A percentile compares a stretch with the other conserved stretches of the same genome.
Evolutionary conservation across 2,329 filamentous ascomycete species (phyloP).

Genomic region (Ceratocystis harringtonii): DNA sequence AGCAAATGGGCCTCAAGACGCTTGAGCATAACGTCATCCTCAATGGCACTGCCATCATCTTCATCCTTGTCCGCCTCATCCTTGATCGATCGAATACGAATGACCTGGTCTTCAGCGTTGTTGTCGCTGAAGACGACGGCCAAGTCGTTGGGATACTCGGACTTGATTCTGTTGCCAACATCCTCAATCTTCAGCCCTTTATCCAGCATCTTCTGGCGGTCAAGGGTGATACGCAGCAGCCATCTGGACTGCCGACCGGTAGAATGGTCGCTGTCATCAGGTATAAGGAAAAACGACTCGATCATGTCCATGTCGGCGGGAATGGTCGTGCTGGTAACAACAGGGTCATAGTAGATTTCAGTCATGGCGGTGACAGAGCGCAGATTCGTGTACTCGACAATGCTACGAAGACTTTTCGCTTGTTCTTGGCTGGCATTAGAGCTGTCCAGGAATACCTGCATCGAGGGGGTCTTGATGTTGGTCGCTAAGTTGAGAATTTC

Average conservation of each 20-base stretch:
- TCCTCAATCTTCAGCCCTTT: conserved; percentile 86
- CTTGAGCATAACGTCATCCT: conserved; percentile 88
- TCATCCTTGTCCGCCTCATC: conserved; percentile 58
- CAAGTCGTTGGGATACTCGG: conserved; percentile 70
- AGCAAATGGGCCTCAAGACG: conserved; percentile 81
- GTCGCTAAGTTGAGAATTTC: conserved; percentile 97
- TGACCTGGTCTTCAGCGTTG: conserved; percentile 88
- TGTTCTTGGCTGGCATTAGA: conserved; percentile 54
- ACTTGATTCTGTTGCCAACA: conserved; percentile 77
- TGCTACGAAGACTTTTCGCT: conserved; percentile 72
- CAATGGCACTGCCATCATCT: conserved; percentile 52
- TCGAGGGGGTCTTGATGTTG: conserved; percentile 96
- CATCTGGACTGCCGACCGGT: conserved; percentile 75
- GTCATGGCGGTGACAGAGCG: conserved; percentile 81
- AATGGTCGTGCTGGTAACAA: conserved; percentile 73
- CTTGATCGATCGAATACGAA: conserved; percentile 72
- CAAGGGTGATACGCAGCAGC: conserved; percentile 84
- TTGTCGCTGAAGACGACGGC: conserved; percentile 95
- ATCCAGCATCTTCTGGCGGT: conserved; percentile 87
- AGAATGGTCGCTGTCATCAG: conserved; percentile 59
- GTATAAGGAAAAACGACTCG: conserved; percentile 47
- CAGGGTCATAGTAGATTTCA: conserved; percentile 95
- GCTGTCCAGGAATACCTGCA: conserved; percentile 73
- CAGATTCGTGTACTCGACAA: conserved; percentile 87
- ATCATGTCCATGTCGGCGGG: conserved; percentile 58